These are phyloP conservation scores for Macrolepiota albuminosa DNA, from an alignment of 768 basidiomycete genomes.

Conservation along the genomic window DNA sequence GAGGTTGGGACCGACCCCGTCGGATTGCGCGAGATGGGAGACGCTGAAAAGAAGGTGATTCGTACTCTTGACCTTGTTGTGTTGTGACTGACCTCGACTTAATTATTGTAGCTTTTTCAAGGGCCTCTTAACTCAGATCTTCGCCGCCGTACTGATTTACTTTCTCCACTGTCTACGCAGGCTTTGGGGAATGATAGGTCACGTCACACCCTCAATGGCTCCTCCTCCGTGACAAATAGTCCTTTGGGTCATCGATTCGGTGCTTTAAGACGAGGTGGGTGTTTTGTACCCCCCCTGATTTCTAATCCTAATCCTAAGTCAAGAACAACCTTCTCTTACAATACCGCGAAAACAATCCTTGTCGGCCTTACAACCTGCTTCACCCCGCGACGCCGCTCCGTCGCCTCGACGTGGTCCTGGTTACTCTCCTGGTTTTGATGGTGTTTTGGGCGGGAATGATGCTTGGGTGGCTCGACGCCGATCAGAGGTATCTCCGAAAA, in stretches of 20 bases:
- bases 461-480: slow-evolving; percentile 66
- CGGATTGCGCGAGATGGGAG: slow-evolving; percentile 73
- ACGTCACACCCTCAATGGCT: slow-evolving; percentile 46
- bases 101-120: slow-evolving; percentile 61
- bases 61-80: slow-evolving; percentile 12
- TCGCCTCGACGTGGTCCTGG: slow-evolving; percentile 67
- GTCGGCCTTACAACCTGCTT: slow-evolving; percentile 51
- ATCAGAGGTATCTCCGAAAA: slow-evolving; percentile 50
- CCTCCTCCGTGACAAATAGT: slow-evolving; percentile 39
- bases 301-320: slow-evolving; percentile 15
- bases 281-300: slow-evolving; percentile 4
- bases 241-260: slow-evolving; percentile 69
- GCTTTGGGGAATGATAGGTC: slow-evolving; percentile 49
- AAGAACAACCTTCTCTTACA: slow-evolving; percentile 55
- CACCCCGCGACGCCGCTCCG: slow-evolving; percentile 56
- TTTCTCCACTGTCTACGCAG: slow-evolving; percentile 54
- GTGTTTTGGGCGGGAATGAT: slow-evolving; percentile 63
- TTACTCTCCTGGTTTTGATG: slow-evolving; percentile 62
- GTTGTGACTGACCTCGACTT: slow-evolving; percentile 19
- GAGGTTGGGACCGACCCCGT: slow-evolving; percentile 71
- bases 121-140: slow-evolving; percentile 83
- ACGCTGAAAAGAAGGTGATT: slow-evolving; percentile 84
- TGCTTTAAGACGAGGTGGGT: slow-evolving; percentile 57
- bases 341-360: slow-evolving; percentile 67
- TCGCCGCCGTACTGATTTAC: slow-evolving; percentile 73